Base-by-base conservation (phyloP, 2,329 filamentous ascomycete genomes). In the Hypoxylon sp. region DNA sequence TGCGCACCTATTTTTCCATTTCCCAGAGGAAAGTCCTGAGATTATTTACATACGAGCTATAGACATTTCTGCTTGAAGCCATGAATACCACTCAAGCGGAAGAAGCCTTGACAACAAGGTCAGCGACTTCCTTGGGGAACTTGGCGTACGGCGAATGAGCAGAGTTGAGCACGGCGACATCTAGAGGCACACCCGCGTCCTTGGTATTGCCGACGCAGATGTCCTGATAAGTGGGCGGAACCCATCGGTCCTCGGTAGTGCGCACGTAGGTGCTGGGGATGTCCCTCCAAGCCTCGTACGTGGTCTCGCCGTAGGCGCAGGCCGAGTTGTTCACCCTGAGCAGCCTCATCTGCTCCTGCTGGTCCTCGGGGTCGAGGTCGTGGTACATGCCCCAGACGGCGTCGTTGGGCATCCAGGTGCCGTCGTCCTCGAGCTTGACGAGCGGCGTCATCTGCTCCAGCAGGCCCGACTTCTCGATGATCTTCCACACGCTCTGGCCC, bases 401-500 rank as follows among this genome's bases (percentile, higher is more conserved):
- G 17, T 58, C 42, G 2, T 15, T 48, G 20, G 26, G 48, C 7
- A 52, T 29, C 55, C 48, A 58, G 5, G 48, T 52, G 20, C 55
- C 48, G 18, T 58, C 48, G 6, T 52, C 23, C 9, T 52, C 42
- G 27, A 52, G 15, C 3, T 15, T 52, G 4, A 58, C 17, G 10
- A 21, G 23, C 4, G 33, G 42, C 8, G 3, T n/a, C n/a, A n/a
- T 38, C n/a, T 33, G n/a, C 29, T 10, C 26, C 15, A 17, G n/a
- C 1, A 58, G 17, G 1, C 48, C 48, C 5, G 29, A 15, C 11
- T 26, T 26, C 27, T 57, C 18, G 7, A 57, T 29, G 15, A 57
- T n/a, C 2, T 15, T 38, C 41, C 48, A 43, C 23, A 73, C 60
- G 20, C 64, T 69, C 26, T 66, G 51, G 0, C 68, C 70, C 1